A percentile compares a stretch with the other conserved stretches of the same genome.
phyloP scores from a whole-genome alignment of 2,329 filamentous ascomycete species.

The Diaporthe destruens region DNA sequence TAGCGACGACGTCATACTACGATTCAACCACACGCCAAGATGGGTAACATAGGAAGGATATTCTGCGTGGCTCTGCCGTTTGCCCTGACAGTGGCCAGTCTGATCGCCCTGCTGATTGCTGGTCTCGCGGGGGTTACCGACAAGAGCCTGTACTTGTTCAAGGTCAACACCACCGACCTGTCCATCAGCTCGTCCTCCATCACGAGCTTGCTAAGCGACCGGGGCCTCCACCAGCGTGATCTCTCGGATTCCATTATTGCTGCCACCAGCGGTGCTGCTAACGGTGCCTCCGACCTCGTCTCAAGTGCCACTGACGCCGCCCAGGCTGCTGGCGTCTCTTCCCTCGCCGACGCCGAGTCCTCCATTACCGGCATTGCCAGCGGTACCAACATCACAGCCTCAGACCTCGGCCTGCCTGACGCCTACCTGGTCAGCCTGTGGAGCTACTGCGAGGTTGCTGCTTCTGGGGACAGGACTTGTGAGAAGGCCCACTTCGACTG shows the following conservation, averaged over 20 bases:
- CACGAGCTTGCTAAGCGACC: conserved; percentile 48
- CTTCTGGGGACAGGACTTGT: conserved; percentile 73
- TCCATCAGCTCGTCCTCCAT: conserved; percentile 59
- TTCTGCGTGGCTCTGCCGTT: conserved; percentile 91
- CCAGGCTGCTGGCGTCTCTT: conserved; percentile 24
- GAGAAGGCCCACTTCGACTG: conserved; percentile 79
- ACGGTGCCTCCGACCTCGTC: conserved; percentile 18
- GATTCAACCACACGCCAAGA: conserved; percentile 45
- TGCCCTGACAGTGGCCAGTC: conserved; percentile 79
- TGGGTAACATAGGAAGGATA: conserved; percentile 77
- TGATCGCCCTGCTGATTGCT: conserved; percentile 75
- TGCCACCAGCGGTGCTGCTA: conserved; percentile 26
- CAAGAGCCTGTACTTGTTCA: conserved; percentile 69
- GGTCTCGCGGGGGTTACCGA: conserved; percentile 68
- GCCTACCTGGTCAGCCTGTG: conserved; percentile 87
- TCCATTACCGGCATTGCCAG: not conserved
- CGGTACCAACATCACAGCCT: conserved; percentile 66
- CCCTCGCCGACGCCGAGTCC: conserved; percentile 6
- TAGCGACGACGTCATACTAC: conserved; percentile 13
- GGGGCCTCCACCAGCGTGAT: conserved; percentile 39
- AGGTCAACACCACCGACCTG: conserved; percentile 73
- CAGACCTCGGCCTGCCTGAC: conserved; percentile 74
- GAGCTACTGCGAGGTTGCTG: conserved; percentile 82
- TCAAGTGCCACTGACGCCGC: conserved; percentile 30
- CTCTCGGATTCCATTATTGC: conserved; percentile 48